Conservation (phyloP, 768 basidiomycete species). For the Pulveroboletus sp. region DNA sequence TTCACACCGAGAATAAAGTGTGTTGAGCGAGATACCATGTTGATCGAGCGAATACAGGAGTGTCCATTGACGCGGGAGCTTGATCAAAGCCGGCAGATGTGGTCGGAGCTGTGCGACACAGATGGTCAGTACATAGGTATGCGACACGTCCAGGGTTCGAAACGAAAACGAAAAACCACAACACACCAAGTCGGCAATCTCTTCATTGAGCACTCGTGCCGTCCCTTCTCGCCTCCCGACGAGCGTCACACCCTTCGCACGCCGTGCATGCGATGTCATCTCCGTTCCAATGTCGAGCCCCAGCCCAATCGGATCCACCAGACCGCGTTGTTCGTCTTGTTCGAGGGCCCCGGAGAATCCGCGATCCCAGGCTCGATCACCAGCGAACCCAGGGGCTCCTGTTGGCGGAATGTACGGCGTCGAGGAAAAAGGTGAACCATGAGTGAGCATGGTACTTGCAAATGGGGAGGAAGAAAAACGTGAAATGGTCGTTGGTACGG, state of each 20-base stretch:
- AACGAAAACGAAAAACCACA: neutral
- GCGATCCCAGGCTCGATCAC: constrained; percentile 65
- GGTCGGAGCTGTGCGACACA: constrained; percentile 51
- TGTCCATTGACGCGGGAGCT: constrained; percentile 67
- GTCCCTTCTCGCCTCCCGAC: constrained; percentile 56
- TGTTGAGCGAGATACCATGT: constrained; percentile 88
- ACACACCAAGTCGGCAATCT: constrained; percentile 59
- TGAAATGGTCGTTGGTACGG: constrained; percentile 9
- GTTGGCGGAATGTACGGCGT: constrained; percentile 42
- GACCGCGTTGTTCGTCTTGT: constrained; percentile 34
- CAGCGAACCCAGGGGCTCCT: constrained; percentile 77
- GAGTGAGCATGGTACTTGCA: constrained; percentile 24
- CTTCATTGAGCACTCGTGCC: constrained; percentile 42
- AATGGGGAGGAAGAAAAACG: constrained; percentile 14
- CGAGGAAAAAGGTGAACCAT: constrained; percentile 50
- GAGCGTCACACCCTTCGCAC: constrained; percentile 41
- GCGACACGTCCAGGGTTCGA: neutral
- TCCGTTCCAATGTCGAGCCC: constrained; percentile 38
- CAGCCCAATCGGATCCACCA: constrained; percentile 38
- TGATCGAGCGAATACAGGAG: constrained; percentile 90
- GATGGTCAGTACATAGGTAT: neutral
- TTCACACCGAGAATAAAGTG: constrained; percentile 71
- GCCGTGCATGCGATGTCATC: constrained; percentile 11
- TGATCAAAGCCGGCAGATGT: constrained; percentile 67
- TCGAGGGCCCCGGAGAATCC: constrained; percentile 50